Base-by-base conservation (phyloP, 2,329 filamentous ascomycete genomes). In the Neofusicoccum laricinum region DNA sequence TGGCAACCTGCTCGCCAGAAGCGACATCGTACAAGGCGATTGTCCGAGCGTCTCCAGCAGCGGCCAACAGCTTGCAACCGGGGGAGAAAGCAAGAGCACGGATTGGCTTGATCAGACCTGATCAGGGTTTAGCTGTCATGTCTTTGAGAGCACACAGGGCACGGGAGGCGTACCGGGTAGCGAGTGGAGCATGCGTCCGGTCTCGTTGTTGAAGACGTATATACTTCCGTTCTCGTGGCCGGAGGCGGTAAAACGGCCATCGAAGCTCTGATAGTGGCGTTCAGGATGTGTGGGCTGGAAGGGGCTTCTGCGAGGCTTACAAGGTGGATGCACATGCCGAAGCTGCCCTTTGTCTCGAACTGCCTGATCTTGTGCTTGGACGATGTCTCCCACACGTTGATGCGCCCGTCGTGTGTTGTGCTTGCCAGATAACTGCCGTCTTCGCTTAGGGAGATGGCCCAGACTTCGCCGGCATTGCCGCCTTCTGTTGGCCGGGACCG, bases 161-260 rank as follows among this genome's bases (percentile, higher is more conserved):
- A 21, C 11, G 14, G 12, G n/a, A 12, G n/a, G 4, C 36, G 15
- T 17, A 43, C 17, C n/a, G 15, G 40, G 58, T 25, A 99, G 82
- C 7, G 92, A 95, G 77, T 97, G 94, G 12, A 91, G 83, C 70
- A 99, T 86, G 62, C 92, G 87, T 3, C 92, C 91, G 0, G 90
- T 92, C 69, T 93, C 89, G 72, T 97, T 98, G 81, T 93, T 93
- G 83, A 98, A 99, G 67, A 99, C 88, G 79, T 97, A 97, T 67
- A 98, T 86, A 12, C 88, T 89, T 15, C 95, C 95, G 71, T 91
- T 97, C 75, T 97, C 91, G 78, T 99, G 94, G 0, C 95, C 95
- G 61, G 90, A 96, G 3, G 93, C 94, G 34, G 93, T 96, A 76
- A 92, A 90, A 67, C 86, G 88, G 61, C 93, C 94, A 76, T 99